phyloP scores from a whole-genome alignment of 331 rosid genomes.

The Erythrophleum ivorense region DNA sequence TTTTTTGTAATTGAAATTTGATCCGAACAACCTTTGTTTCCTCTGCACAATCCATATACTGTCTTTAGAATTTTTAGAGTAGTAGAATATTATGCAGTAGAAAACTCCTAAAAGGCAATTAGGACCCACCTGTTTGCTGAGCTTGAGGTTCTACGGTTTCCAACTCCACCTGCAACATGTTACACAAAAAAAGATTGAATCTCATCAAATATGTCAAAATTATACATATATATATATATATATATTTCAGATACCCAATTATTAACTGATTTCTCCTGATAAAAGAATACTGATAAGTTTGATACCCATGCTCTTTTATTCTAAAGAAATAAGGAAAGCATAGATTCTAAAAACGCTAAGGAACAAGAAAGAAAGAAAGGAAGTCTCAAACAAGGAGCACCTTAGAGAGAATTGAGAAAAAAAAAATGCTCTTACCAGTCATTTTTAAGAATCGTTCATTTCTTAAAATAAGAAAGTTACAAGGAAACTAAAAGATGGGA shows the following conservation, averaged over 20 bases:
- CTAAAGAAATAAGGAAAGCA: background rate
- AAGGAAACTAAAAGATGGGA: constrained; percentile 12
- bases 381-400: background rate
- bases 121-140: constrained; percentile 53
- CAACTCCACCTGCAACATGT: constrained; percentile 61
- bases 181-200: constrained; percentile 38
- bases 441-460: background rate
- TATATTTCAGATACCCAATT: background rate
- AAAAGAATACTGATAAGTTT: background rate
- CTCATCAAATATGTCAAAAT: constrained; percentile 33
- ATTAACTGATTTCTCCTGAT: constrained; percentile 3
- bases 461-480: background rate
- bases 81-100: background rate
- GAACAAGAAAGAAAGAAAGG: background rate
- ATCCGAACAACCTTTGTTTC: constrained; percentile 56
- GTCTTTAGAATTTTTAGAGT: constrained; percentile 10
- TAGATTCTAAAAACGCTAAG: background rate
- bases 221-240: no score
- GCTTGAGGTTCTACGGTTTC: constrained; percentile 42
- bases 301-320: constrained; percentile 8
- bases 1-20: constrained; percentile 66
- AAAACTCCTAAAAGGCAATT: background rate
- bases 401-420: background rate
- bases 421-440: background rate
- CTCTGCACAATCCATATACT: constrained; percentile 54